Base-by-base conservation (phyloP, 1,284 basidiomycete genomes). In the Thelephora terrestris region DNA sequence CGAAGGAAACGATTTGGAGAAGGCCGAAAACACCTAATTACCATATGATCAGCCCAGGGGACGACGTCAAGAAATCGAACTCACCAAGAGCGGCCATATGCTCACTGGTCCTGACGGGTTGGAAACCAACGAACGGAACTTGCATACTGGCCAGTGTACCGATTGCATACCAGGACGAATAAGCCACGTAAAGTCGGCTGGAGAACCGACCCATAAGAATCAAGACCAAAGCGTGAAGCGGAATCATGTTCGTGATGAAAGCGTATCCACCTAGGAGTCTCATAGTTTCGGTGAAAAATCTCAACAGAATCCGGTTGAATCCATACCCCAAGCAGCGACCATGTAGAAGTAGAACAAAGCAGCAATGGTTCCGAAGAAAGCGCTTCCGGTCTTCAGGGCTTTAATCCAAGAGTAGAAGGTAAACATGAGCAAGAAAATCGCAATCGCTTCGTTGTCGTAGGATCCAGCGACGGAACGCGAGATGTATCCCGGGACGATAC, bases 171-270 rank as follows among this genome's bases (percentile, higher is more conserved):
- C 94, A 99, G 12, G 90, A 85, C 32, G 91, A 96, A 70, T 98
- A 99, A 4, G 88, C 89, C 16, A 95, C 85, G 65, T 99, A 99
- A 47, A 99, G 78, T 18, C 92, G 81, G 61, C 79, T 85, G 58
- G 84, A 91, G 74, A 84, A 99, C 44, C 96, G 80, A n/a, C 95
- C 95, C 96, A 99, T 99, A 42, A 97, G 73, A 52, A 98, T 78
- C 50, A 99, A 81, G 38, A 91, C 85, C 23, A 99, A 78, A 0
- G 87, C 90, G 60, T 99, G 96, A 2, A 99, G 72, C 29, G 96
- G 96, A 51, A 99, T 92, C 93, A 99, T 98, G 76, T 99, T 99
- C 50, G 96, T 99, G 68, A 99, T 99, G 75, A 99, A 99, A 1
- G 91, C 96, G 68, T 99, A 99, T 56, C 96, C 96, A 73, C 85